These are phyloP conservation scores for Bisporella sp. DNA, from an alignment of 2,329 filamentous ascomycete species.

Conservation along the genomic window DNA sequence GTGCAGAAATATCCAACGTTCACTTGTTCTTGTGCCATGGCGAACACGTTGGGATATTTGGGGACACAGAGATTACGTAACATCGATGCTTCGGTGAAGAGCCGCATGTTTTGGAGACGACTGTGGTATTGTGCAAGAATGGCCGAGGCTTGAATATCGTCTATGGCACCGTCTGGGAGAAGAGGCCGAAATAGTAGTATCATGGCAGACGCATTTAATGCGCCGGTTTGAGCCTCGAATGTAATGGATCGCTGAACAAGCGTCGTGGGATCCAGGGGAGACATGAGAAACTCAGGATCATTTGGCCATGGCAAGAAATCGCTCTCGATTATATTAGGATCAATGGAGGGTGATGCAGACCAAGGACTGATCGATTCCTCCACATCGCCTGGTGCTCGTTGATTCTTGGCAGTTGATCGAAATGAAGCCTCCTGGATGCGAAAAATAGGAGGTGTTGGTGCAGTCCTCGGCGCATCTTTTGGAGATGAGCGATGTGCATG, in stretches of 20 bases:
- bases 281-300: conserved; percentile 48
- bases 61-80: conserved; percentile 52
- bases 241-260: conserved; percentile 46
- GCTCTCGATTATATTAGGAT: conserved; percentile 40
- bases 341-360: conserved; percentile 15
- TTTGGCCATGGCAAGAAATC: conserved; percentile 54
- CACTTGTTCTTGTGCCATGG: conserved; percentile 46
- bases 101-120: conserved; percentile 50
- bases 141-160: conserved; percentile 46
- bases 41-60: conserved; percentile 47
- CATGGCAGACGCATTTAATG: conserved; percentile 54
- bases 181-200: conserved; percentile 52
- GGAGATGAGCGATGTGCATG: conserved; percentile 1
- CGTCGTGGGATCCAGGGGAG: conserved; percentile 48
- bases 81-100: conserved; percentile 54
- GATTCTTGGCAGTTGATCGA: conserved; percentile 3
- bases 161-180: conserved; percentile 46
- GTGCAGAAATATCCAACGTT: conserved; percentile 48
- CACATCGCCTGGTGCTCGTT: conserved; percentile 1
- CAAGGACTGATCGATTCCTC: conserved; percentile 2
- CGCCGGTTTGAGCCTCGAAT: conserved; percentile 49
- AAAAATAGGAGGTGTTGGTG: conserved; percentile 15
- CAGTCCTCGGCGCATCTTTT: conserved; percentile 4
- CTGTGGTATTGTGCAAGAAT: conserved; percentile 53
- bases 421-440: conserved; percentile 20